phyloP scores from a whole-genome alignment of 352 stramenopile species.

The Globisporangium polare region DNA sequence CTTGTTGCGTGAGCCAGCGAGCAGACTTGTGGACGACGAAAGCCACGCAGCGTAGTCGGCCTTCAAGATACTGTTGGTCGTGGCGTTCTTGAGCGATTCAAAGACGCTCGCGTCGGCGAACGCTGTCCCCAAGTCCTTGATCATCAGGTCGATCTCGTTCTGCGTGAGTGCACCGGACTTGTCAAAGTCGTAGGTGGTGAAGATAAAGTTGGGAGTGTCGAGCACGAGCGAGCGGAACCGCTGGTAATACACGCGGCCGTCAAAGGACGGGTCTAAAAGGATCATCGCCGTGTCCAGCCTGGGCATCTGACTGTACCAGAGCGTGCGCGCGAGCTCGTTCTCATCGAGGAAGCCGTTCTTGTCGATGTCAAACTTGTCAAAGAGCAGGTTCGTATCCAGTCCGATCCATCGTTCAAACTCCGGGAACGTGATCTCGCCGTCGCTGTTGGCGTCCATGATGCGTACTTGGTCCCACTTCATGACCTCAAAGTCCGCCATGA shows the following conservation, averaged over 20 bases:
- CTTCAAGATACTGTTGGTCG: slow-evolving; percentile 38
- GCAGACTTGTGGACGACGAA: slow-evolving; percentile 55
- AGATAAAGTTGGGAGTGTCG: slow-evolving; percentile 55
- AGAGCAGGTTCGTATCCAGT: slow-evolving; percentile 69
- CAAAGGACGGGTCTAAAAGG: slow-evolving; percentile 75
- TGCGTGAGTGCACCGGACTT: slow-evolving; percentile 44
- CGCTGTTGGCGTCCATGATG: slow-evolving; percentile 42
- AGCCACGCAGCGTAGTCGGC: slow-evolving; percentile 54
- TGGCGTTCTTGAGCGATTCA: slow-evolving; percentile 32
- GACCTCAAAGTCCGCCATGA: slow-evolving; percentile 51
- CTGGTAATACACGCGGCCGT: slow-evolving; percentile 78
- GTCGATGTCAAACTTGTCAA: slow-evolving; percentile 81
- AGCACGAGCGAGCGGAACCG: slow-evolving; percentile 41
- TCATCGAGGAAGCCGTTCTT: slow-evolving; percentile 84
- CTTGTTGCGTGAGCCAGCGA: slow-evolving; percentile 43
- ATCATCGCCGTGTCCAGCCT: slow-evolving; percentile 62
- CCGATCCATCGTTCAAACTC: slow-evolving; percentile 76
- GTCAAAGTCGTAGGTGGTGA: slow-evolving; percentile 75
- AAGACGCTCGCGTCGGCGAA: slow-evolving; percentile 41
- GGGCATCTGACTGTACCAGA: slow-evolving; percentile 73
- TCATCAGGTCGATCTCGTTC: slow-evolving; percentile 61
- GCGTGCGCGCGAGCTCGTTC: slow-evolving; percentile 62
- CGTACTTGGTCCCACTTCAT: slow-evolving; percentile 57
- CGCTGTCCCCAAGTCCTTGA: slow-evolving; percentile 50
- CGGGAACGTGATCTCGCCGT: slow-evolving; percentile 55